phyloP scores from a whole-genome alignment of 140 eudicot genomes.

The Bidens hawaiensis region DNA sequence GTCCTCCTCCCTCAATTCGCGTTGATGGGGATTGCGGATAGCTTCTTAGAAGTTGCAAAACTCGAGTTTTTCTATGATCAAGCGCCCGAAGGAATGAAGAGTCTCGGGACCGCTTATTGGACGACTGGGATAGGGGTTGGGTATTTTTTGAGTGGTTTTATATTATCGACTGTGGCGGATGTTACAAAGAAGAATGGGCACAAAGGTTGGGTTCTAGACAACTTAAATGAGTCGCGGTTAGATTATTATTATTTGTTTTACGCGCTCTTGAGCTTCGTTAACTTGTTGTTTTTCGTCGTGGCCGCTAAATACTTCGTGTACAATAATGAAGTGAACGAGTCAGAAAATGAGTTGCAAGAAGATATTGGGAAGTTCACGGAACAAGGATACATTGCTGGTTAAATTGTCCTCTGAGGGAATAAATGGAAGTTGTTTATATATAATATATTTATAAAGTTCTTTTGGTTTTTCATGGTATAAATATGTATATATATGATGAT shows the following conservation, averaged over 20 bases:
- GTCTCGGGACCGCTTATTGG: slow-evolving; percentile 37
- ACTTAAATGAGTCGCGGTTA: slow-evolving; percentile 49
- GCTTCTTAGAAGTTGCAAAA: slow-evolving; percentile 63
- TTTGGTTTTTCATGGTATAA: neutral
- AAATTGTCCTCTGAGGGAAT: neutral
- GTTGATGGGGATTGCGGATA: slow-evolving; percentile 51
- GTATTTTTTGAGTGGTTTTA: slow-evolving; percentile 44
- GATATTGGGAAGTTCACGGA: slow-evolving; percentile 20
- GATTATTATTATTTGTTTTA: slow-evolving; percentile 56
- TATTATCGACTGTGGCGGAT: slow-evolving; percentile 51
- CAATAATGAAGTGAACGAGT: slow-evolving; percentile 34
- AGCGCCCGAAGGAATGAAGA: slow-evolving; percentile 41
- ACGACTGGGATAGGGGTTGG: slow-evolving; percentile 30
- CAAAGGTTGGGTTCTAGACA: slow-evolving; percentile 64
- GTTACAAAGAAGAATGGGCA: slow-evolving; percentile 46
- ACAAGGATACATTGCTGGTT: slow-evolving; percentile 26
- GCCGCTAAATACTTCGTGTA: slow-evolving; percentile 42
- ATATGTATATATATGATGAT: neutral
- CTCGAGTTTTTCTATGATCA: slow-evolving; percentile 49
- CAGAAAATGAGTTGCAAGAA: slow-evolving; percentile 34
- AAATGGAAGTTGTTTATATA: neutral
- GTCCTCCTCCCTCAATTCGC: slow-evolving; percentile 65
- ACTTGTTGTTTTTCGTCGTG: slow-evolving; percentile 48
- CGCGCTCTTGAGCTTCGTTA: slow-evolving; percentile 46
- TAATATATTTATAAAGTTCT: neutral